Base-by-base conservation (phyloP, 2,329 filamentous ascomycete genomes). In the Dactylellina haptotyla region DNA sequence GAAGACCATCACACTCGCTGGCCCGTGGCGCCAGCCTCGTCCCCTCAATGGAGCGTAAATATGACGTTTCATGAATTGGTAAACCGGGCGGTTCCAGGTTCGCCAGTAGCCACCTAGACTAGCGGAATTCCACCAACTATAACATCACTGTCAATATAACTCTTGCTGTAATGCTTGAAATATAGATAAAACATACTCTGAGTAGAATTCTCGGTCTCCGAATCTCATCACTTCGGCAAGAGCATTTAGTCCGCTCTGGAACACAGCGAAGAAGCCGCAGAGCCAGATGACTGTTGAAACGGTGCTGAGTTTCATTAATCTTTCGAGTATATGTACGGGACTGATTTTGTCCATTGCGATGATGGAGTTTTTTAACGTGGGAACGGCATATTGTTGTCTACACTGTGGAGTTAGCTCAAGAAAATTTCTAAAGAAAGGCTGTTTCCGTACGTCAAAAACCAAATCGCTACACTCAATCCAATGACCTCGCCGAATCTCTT, bases 231-330 rank as follows among this genome's bases (percentile, higher is more conserved):
- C 83, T 81, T 99, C 95, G 2, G 94, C 94, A 18, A 98, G 84
- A 0, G 92, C 92, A 79, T 99, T 99, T 54, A 99, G 84, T 74
- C 91, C 89, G 0, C 91, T 94, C 79, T 99, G 95, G 83, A 99
- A 99, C 12, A 98, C 83, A 1, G 94, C 95, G 79, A 97, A 98
- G 85, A 99, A 99, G 4, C 74, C 70, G 18, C 62, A 73, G 0
- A 99, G 89, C 95, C 95, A 99, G 80, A 97, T 96, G 75, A 97
- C 89, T 28, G 98, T 86, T 16, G 91, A 96, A 75, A 99, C 97
- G 16, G 95, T 98, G 6, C 91, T 96, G 20, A 99, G 86, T 82
- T 99, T 99, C 84, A 99, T 89, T 23, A 97, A 84, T 14, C 95
- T 88, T 82, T 99, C 95, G 28, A 93, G 80, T 57, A 98, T 96